Evolutionary conservation across 495 filamentous ascomycete genomes (phyloP), one percentile per base, ranked within the genome.

Genomic region (Xylaria telfairii): DNA sequence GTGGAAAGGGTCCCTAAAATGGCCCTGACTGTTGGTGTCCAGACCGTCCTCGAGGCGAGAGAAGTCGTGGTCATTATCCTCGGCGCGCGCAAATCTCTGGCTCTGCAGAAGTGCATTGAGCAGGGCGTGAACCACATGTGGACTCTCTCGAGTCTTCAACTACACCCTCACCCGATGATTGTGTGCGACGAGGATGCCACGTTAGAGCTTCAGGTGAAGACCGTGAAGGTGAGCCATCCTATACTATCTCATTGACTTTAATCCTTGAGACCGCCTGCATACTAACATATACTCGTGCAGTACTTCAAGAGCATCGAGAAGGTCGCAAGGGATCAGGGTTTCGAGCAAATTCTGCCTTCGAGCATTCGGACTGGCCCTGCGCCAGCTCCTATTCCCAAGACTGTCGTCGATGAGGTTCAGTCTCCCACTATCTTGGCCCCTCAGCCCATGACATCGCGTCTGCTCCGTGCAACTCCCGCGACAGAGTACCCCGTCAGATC

Each of bases 131-230:
- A 93, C 76, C 92, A 95, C 82, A 95, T 95, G 92, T 95, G 92
- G 92, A 95, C 93, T 0, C 85, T 94, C 10, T 94, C 92, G 7
- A 88, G 87, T 34, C 83, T 96, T 68, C 93, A 96, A 79, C 75
- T 95, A 72, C 93, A 95, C 75, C 91, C 88, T 5, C 90, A 94
- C 75, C 88, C 92, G 24, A 85, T 95, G 84, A 87, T 95, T 42
- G 92, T 95, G 4, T 93, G 92, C 56, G 93, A 96, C 73, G 92
- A 94, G 67, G 93, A 96, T 74, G 93, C 93, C 10, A 95, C 93
- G 1, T 82, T 92, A 6, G 93, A 96, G 76, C 81, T 96, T 70
- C 88, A 91, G 78, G 93, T 95, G 59, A 95, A 95, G 86, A 95
- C 93, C 0, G 93, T 95, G 62, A 93, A 92, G 83, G 89, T 90